Evolutionary conservation across 768 basidiomycete species (phyloP), one percentile per base, ranked within the genome.

Genomic region (Rhizopogon salebrosus): DNA sequence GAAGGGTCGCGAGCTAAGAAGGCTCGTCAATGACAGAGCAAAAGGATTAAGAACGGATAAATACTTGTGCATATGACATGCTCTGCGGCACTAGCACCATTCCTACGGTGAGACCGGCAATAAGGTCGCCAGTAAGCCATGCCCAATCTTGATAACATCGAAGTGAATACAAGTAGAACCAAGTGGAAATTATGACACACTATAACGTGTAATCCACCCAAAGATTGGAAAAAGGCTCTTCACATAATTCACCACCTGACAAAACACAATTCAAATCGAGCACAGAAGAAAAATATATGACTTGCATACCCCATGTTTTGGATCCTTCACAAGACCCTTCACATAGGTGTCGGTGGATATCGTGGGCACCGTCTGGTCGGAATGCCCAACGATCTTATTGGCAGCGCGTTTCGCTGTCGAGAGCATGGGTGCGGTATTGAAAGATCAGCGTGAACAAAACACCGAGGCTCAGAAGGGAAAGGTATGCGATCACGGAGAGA

Each of bases 71-170:
- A 61, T 92, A 95, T 1, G 91, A 94, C 85, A 95, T 89, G 54
- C 85, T 79, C 70, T 99, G 95, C 0, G 95, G 95, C 6, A 98
- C 93, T 42, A 98, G 75, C 10, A 99, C 95, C 62, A 97, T 86
- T 24, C 95, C 95, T 57, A 98, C 92, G 0, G 95, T 98, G 37
- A 98, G 67, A 51, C 88, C 93, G 55, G 94, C 92, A 61, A 97
- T 84, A 18, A 95, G 60, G 70, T 98, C 94, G 23, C 93, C 92
- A 20, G 80, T 76, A 10, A 91, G 66, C 93, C 93, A 95, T 29
- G 83, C 85, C 34, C 82, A 48, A 65, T 90, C 87, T 89, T 49
- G 20, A 27, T 13, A 10, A 16, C 2, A 3, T 35, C 23, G n/a
- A 40, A 49, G 45, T 59, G 48, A 4, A 52, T n/a, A 31, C 26